phyloP scores from a whole-genome alignment of 2,329 filamentous ascomycete genomes.

The Pestalotiopsis sp. region DNA sequence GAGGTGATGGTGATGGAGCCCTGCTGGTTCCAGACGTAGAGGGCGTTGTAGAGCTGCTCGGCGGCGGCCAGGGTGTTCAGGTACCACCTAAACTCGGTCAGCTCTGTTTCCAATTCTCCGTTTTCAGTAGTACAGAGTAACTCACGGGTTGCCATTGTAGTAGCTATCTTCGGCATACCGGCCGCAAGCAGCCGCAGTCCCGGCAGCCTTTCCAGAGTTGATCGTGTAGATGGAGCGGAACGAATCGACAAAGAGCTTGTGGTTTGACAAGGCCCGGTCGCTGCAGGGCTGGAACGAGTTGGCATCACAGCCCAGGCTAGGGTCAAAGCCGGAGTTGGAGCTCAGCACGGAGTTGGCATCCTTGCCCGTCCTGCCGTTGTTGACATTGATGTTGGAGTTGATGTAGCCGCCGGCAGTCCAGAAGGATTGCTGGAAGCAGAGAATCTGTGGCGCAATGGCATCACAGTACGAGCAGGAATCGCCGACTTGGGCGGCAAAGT shows the following conservation, averaged over 20 bases:
- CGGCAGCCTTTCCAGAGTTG: slow-evolving; percentile 66
- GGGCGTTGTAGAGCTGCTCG: slow-evolving; percentile 77
- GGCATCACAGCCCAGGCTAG: slow-evolving; percentile 65
- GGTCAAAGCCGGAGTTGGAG: slow-evolving; percentile 72
- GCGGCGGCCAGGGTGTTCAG: slow-evolving; percentile 76
- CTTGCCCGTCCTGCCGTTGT: slow-evolving; percentile 66
- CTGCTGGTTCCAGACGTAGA: slow-evolving; percentile 69
- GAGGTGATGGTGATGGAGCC: slow-evolving; percentile 67
- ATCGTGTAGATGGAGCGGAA: slow-evolving; percentile 73
- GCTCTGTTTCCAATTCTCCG: background rate
- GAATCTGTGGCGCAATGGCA: slow-evolving; percentile 67
- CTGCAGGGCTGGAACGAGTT: slow-evolving; percentile 81
- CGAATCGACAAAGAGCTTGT: slow-evolving; percentile 75
- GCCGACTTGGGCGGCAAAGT: slow-evolving; percentile 66
- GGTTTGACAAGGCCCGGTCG: slow-evolving; percentile 69
- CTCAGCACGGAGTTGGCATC: slow-evolving; percentile 73
- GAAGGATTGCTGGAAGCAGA: slow-evolving; percentile 76
- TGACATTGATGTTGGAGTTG: slow-evolving; percentile 69
- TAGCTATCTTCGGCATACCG: slow-evolving; percentile 76
- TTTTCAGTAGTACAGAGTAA: background rate
- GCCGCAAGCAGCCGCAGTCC: slow-evolving; percentile 64
- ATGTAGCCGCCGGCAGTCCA: slow-evolving; percentile 68
- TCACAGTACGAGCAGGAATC: slow-evolving; percentile 63
- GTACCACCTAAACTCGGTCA: slow-evolving; percentile 60
- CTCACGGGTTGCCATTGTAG: slow-evolving; percentile 71